These are phyloP conservation scores for Trichosporon sp. DNA, from an alignment of 1,284 basidiomycete genomes.

Conservation along the genomic window DNA sequence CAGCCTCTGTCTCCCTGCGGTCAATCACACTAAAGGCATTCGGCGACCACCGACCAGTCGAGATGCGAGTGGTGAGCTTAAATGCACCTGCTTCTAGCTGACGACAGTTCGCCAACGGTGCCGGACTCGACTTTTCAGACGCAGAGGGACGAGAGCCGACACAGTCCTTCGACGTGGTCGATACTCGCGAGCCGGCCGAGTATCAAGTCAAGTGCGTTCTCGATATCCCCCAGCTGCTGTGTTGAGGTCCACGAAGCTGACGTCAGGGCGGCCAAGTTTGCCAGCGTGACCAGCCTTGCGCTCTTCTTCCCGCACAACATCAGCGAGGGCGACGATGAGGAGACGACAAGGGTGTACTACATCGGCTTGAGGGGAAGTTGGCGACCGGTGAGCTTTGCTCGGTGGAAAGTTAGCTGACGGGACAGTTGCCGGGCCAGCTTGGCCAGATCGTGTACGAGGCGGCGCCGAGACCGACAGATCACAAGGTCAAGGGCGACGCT, in stretches of 20 bases:
- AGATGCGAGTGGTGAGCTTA: conserved; percentile 39
- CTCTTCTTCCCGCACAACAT: conserved; percentile 45
- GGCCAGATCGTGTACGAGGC: conserved; percentile 45
- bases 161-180: conserved; percentile 38
- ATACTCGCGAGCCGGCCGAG: conserved; percentile 38
- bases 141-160: conserved; percentile 33
- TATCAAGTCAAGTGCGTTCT: conserved; percentile 45
- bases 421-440: conserved; percentile 41
- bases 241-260: not conserved
- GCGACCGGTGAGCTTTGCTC: conserved; percentile 37
- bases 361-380: conserved; percentile 43
- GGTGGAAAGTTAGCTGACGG: not conserved
- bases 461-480: conserved; percentile 45
- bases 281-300: conserved; percentile 37
- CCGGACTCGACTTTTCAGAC: conserved; percentile 46
- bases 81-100: not conserved
- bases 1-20: conserved; percentile 42
- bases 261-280: conserved; percentile 46
- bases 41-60: conserved; percentile 33
- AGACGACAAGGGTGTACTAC: conserved; percentile 44
- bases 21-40: conserved; percentile 45
- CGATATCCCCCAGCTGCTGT: not conserved
- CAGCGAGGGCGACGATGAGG: conserved; percentile 44
- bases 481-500: conserved; percentile 29
- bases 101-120: conserved; percentile 35